These are phyloP conservation scores for Tetraselmis chui DNA, from an alignment of 139 green algal genomes.

Conservation along the genomic window DNA sequence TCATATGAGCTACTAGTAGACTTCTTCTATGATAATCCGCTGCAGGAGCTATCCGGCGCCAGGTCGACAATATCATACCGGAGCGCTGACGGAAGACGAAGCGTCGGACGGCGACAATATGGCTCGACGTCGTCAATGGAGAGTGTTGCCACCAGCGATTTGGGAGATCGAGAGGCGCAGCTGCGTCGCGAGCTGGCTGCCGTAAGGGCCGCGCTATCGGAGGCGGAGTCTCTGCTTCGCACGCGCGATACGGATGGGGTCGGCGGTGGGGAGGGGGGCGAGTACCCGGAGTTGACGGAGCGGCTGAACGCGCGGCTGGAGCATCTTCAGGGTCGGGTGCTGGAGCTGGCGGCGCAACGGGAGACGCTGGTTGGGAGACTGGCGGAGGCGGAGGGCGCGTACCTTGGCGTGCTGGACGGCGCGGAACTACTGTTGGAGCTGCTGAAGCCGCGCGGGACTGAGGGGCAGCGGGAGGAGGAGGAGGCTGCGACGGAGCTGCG, in stretches of 20 bases:
- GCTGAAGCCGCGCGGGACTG: neutral
- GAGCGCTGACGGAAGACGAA: neutral
- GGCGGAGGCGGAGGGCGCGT: neutral
- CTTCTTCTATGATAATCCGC: too few relatives aligned
- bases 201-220: neutral
- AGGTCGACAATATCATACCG: neutral
- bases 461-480: too few relatives aligned
- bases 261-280: neutral
- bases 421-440: neutral
- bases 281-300: neutral
- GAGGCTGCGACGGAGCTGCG: neutral
- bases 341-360: neutral
- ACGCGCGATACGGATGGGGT: neutral
- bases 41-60: neutral
- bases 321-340: neutral
- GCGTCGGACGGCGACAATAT: neutral
- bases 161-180: neutral
- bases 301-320: neutral
- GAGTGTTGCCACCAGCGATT: too few relatives aligned
- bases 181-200: neutral
- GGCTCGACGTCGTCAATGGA: too few relatives aligned
- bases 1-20: too few relatives aligned
- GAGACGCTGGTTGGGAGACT: neutral
- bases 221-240: neutral
- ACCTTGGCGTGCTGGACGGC: neutral